Percentiles rank a stretch among this genome's conserved stretches.
Conservation (phyloP, 176 grass and related monocot genomes). For the Cenchrus purpureus region DNA sequence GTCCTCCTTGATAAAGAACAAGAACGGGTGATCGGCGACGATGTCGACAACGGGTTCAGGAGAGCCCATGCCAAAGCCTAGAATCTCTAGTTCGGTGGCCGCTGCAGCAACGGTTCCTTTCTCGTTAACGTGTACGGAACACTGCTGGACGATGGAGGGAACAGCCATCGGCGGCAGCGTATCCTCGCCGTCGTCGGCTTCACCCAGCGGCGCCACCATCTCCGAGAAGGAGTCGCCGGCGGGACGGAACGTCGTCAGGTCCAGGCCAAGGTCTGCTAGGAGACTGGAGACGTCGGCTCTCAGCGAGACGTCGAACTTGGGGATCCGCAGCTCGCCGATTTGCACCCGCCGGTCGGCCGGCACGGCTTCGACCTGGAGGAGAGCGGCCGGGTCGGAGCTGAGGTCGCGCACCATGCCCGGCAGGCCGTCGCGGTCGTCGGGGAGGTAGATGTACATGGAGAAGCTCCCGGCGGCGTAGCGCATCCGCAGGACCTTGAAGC, state of each 20-base stretch:
- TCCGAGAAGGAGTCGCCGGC: not conserved
- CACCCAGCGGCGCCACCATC: not conserved
- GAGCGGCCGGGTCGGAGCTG: not conserved
- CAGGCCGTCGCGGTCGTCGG: not conserved
- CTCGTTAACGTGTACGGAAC: constrained; percentile 42
- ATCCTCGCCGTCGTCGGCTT: not conserved
- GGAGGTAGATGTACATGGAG: constrained; percentile 14
- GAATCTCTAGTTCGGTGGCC: not conserved
- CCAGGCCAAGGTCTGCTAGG: constrained; percentile 21
- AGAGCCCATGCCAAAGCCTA: not conserved
- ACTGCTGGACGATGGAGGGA: not conserved
- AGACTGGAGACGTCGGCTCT: constrained; percentile 40
- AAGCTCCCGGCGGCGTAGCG: not conserved
- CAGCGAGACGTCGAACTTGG: constrained; percentile 46
- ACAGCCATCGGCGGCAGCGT: not conserved
- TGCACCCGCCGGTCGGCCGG: not conserved
- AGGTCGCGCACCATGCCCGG: not conserved
- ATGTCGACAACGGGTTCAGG: too few species aligned
- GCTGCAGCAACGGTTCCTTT: constrained; percentile 51
- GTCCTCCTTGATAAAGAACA: too few species aligned
- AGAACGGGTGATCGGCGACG: too few species aligned
- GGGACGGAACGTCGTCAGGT: not conserved
- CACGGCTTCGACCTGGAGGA: not conserved
- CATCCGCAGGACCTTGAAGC: constrained; percentile 16
- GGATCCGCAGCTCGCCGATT: constrained; percentile 35